Base-by-base conservation (phyloP, 208 protist genomes). In the Leishmania mexicana region DNA sequence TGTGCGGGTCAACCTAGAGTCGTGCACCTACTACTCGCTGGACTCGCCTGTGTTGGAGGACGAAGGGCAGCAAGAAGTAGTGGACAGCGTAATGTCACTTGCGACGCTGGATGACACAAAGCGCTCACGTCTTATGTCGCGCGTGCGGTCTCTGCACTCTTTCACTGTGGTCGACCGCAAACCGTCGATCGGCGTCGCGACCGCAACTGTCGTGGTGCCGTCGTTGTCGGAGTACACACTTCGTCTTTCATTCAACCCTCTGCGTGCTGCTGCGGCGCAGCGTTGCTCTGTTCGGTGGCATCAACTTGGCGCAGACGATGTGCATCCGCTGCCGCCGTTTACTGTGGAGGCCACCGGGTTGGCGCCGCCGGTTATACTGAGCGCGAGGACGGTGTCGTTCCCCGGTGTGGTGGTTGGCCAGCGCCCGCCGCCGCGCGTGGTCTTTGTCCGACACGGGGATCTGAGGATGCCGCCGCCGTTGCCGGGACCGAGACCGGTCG, bases 1-100 rank as follows among this genome's bases (percentile, higher is more conserved):
- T 21, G 81, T 99, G 17, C 60, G 85, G 35, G 70, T 97, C 24
- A 96, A 99, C 83, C 78, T 99, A 31, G 83, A 87, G 2, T 60
- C 76, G 28, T 86, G 86, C 74, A 38, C 53, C 42, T 84, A 83
- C 73, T 93, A 89, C 81, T 76, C 86, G 65, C 73, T 92, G 58
- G 81, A 72, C 73, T 87, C 83, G 38, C 51, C 87, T 21, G 71
- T 85, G 60, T 38, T 80, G 81, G 71, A 73, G 51, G 72, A 60
- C 28, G 83, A 68, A 35, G 72, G 49, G 60, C 38, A 77, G 45
- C 75, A 45, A 67, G 75, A 81, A n/a, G 15, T 54, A 24, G 24
- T 75, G 24, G 77, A 75, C 1, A 71, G 76, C 74, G 68, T 70
- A 67, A 13, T 38, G 24, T 70, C 35, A 6, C 40, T 35, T 21